phyloP scores from a whole-genome alignment of 164 flowering plant genomes.

The Platanus orientalis region DNA sequence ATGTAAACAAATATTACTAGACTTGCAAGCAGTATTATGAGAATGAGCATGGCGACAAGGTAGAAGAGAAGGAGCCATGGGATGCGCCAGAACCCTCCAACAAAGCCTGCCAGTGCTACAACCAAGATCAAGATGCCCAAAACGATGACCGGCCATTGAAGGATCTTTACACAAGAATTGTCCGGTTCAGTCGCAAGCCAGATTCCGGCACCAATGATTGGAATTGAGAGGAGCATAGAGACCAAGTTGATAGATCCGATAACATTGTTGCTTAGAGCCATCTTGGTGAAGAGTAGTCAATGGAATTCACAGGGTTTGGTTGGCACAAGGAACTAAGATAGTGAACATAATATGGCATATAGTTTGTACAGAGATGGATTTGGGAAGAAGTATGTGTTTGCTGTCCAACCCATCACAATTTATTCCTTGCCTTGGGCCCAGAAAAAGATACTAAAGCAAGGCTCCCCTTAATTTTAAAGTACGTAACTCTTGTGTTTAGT shows the following conservation, averaged over 20 bases:
- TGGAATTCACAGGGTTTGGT: slow-evolving; percentile 5
- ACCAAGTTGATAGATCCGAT: slow-evolving; percentile 83
- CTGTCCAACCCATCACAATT: neutral
- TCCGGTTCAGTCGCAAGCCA: slow-evolving; percentile 73
- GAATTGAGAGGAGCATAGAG: slow-evolving; percentile 77
- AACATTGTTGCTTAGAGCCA: slow-evolving; percentile 79
- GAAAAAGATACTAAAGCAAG: no score
- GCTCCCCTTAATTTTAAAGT: neutral
- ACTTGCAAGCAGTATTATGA: slow-evolving; percentile 49
- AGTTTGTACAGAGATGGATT: no score
- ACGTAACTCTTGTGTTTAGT: slow-evolving; percentile 5
- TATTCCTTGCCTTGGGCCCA: no score
- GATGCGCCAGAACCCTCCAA: slow-evolving; percentile 80
- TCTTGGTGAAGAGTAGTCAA: slow-evolving; percentile 13
- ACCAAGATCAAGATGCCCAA: slow-evolving; percentile 61
- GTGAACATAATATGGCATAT: no score
- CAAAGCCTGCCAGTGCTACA: slow-evolving; percentile 64
- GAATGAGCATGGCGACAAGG: slow-evolving; percentile 68
- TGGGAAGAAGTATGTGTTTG: neutral
- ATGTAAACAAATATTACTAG: slow-evolving; percentile 64
- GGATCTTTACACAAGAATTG: slow-evolving; percentile 71
- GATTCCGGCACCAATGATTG: slow-evolving; percentile 82
- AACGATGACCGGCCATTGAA: slow-evolving; percentile 92
- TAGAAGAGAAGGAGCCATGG: slow-evolving; percentile 62
- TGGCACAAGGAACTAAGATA: neutral